These are phyloP conservation scores for Lepraria neglecta DNA, from an alignment of 495 filamentous ascomycete species.

Conservation along the genomic window DNA sequence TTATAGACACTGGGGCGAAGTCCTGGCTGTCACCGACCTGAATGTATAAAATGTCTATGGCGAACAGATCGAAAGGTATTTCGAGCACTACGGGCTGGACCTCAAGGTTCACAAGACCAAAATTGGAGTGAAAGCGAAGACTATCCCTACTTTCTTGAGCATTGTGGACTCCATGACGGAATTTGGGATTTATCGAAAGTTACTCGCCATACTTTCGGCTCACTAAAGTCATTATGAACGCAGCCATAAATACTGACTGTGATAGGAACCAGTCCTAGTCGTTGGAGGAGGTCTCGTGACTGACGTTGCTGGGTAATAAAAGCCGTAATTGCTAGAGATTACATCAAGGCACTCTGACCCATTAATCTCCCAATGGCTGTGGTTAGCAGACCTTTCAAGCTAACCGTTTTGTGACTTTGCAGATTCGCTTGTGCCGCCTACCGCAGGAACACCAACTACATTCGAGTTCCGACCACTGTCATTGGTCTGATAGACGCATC, in stretches of 20 bases:
- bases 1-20: slow-evolving; percentile 52
- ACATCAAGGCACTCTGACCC: slow-evolving; percentile 41
- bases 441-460: slow-evolving; percentile 50
- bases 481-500: slow-evolving; percentile 63
- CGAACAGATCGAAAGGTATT: slow-evolving; percentile 51
- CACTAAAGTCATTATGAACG: not conserved
- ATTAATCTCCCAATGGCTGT: slow-evolving; percentile 28
- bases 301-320: slow-evolving; percentile 56
- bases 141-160: slow-evolving; percentile 51
- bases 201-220: slow-evolving; percentile 24
- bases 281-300: slow-evolving; percentile 60
- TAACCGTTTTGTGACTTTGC: slow-evolving; percentile 20
- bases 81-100: slow-evolving; percentile 45
- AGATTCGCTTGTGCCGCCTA: slow-evolving; percentile 57
- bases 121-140: slow-evolving; percentile 61
- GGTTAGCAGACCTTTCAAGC: slow-evolving; percentile 7
- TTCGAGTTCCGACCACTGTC: slow-evolving; percentile 55
- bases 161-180: slow-evolving; percentile 60
- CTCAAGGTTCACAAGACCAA: slow-evolving; percentile 57
- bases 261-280: slow-evolving; percentile 55
- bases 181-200: slow-evolving; percentile 58
- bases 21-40: slow-evolving; percentile 53
- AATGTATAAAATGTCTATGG: slow-evolving; percentile 58
- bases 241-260: slow-evolving; percentile 23
- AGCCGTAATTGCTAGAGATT: slow-evolving; percentile 32